Percentiles rank a stretch among this genome's conserved stretches.
phyloP scores from a whole-genome alignment of 192 early-diverging fungal genomes.

The Jimgerdemannia flammicorona region DNA sequence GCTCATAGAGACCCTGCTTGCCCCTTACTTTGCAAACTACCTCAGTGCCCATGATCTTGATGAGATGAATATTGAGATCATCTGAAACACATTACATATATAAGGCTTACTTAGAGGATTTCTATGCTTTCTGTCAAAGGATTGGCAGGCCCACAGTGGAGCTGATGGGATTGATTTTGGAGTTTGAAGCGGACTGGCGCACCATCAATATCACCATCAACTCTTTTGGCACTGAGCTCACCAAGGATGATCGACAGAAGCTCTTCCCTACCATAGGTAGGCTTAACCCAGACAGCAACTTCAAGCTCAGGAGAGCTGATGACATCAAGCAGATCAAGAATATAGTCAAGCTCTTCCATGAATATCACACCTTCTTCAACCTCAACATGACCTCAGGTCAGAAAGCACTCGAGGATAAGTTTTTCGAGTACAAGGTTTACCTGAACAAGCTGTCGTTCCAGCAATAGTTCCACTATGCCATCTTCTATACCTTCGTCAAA shows the following conservation, averaged over 20 bases:
- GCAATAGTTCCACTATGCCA: constrained; percentile 95
- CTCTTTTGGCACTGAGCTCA: constrained; percentile 95
- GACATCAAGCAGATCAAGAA: constrained; percentile 93
- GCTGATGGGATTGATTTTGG: constrained; percentile 90
- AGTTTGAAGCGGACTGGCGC: constrained; percentile 98
- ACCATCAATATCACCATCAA: constrained; percentile 99
- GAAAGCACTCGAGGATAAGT: constrained; percentile 86
- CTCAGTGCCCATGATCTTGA: constrained; percentile 96
- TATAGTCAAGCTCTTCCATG: constrained; percentile 77
- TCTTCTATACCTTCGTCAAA: constrained; percentile 94
- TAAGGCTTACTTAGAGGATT: constrained; percentile 99
- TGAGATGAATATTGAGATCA: constrained; percentile 99
- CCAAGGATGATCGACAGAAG: constrained; percentile 94
- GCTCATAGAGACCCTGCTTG: constrained; percentile 93
- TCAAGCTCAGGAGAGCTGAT: constrained; percentile 80
- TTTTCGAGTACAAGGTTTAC: constrained; percentile 93
- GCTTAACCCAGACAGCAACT: constrained; percentile 90
- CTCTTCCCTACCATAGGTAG: constrained; percentile 89
- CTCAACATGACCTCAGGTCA: constrained; percentile 23
- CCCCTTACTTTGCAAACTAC: constrained; percentile 97
- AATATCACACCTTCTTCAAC: constrained; percentile 89
- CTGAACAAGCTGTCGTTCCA: constrained; percentile 92
- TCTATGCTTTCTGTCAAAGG: constrained; percentile 81
- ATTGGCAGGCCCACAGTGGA: constrained; percentile 85
- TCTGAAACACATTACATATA: constrained; percentile 98